phyloP scores from a whole-genome alignment of 306 rosid species.

The Quercus engelmannii region DNA sequence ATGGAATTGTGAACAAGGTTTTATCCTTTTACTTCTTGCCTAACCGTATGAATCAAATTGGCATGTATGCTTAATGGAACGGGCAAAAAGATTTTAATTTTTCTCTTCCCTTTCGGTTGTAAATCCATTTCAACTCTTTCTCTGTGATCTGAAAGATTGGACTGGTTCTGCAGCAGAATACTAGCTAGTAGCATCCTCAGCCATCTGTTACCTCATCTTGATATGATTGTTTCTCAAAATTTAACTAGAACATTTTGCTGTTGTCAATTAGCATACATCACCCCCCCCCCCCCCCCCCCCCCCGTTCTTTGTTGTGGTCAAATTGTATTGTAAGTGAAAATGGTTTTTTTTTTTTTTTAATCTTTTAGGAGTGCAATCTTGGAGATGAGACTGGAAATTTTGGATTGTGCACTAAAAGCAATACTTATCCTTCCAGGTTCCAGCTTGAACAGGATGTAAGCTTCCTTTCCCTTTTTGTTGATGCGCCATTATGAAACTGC shows the following conservation, averaged over 20 bases:
- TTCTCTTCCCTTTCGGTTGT: not conserved
- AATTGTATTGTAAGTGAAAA: not conserved
- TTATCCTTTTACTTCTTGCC: no score
- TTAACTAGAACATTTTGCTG: not conserved
- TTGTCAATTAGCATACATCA: not conserved
- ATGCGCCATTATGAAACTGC: no score
- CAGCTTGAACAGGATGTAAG: constrained; percentile 83
- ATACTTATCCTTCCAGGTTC: constrained; percentile 36
- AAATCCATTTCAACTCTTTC: not conserved
- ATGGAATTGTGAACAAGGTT: no score
- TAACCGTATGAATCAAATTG: not conserved
- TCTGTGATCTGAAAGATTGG: not conserved
- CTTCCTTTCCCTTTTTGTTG: not conserved
- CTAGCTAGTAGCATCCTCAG: not conserved
- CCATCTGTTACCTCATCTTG: not conserved
- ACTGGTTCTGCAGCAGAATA: not conserved
- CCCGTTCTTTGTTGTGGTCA: not conserved
- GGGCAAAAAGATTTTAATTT: not conserved
- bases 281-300: no score
- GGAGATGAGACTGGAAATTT: constrained; percentile 19
- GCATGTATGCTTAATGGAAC: not conserved
- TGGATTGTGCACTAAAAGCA: constrained; percentile 28
- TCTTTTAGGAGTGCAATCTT: constrained; percentile 37
- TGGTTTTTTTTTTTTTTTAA: constrained; percentile 12
- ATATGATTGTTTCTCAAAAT: not conserved